Percentiles rank a stretch among this genome's conserved stretches.
Evolutionary conservation across 768 basidiomycete genomes (phyloP).

Genomic region (Tylopilus plumbeoviolaceoides): DNA sequence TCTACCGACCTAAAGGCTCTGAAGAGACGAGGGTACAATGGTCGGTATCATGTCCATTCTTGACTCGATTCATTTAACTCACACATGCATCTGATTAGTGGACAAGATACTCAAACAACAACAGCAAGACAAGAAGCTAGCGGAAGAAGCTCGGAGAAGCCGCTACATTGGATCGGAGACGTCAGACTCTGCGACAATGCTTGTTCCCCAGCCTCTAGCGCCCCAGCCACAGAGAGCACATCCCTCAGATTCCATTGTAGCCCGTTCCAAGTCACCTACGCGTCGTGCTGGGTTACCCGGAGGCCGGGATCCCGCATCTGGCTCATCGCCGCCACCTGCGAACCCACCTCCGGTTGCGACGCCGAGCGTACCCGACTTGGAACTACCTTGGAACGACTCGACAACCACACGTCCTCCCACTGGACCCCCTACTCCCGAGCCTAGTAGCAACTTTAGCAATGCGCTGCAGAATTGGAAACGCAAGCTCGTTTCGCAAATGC

Average conservation of each 20-base stretch:
- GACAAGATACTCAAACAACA: conserved; percentile 40
- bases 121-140: conserved; percentile 48
- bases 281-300: conserved; percentile 19
- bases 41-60: not conserved
- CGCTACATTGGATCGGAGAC: conserved; percentile 20
- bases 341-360: not conserved
- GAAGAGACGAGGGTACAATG: not conserved
- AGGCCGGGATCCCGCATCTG: conserved; percentile 18
- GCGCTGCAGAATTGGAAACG: conserved; percentile 28
- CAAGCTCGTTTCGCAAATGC: conserved; percentile 19
- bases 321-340: conserved; percentile 8
- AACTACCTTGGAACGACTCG: not conserved
- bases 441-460: conserved; percentile 8
- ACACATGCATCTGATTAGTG: not conserved
- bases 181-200: conserved; percentile 3
- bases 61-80: not conserved
- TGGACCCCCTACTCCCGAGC: not conserved
- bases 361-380: conserved; percentile 1
- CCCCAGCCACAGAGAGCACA: conserved; percentile 11
- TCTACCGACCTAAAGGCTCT: not conserved
- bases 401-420: not conserved
- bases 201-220: conserved; percentile 7
- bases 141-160: conserved; percentile 39
- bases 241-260: not conserved
- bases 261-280: conserved; percentile 19